phyloP scores from a whole-genome alignment of 2,329 filamentous ascomycete genomes.

The Diaporthe sp. region DNA sequence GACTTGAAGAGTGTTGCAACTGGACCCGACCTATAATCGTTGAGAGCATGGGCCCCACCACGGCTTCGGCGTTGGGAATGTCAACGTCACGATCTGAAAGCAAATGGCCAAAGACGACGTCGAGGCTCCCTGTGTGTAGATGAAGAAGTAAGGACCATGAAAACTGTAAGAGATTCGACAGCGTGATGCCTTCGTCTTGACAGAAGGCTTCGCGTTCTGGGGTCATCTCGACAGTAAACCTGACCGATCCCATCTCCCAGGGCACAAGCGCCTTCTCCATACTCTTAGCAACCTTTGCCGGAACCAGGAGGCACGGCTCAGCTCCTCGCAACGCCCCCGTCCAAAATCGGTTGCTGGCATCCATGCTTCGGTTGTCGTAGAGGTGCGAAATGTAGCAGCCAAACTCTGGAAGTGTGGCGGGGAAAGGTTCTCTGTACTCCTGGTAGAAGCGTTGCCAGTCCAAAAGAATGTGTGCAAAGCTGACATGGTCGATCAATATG shows the following conservation, averaged over 20 bases:
- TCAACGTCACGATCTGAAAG: not conserved
- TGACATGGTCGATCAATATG: conserved; percentile 8
- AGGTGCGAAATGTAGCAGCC: not conserved
- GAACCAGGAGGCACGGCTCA: not conserved
- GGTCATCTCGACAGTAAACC: not conserved
- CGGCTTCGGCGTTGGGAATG: not conserved
- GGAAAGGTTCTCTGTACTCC: not conserved
- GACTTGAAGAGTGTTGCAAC: not conserved
- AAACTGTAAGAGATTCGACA: not conserved
- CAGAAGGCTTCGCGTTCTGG: not conserved
- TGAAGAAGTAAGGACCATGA: not conserved
- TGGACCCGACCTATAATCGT: not conserved
- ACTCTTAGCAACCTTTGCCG: not conserved
- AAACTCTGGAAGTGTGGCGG: not conserved
- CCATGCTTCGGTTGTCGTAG: not conserved
- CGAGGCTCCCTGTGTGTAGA: not conserved
- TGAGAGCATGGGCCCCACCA: not conserved
- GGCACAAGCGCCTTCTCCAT: not conserved
- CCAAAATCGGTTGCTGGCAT: not conserved
- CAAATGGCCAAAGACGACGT: not conserved
- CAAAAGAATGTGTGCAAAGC: not conserved
- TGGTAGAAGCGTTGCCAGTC: not conserved
- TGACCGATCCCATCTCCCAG: not conserved
- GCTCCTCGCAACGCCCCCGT: not conserved
- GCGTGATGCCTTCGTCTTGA: not conserved